Conservation (phyloP, 169 alveolate species). For the Sarcocystis neurona region DNA sequence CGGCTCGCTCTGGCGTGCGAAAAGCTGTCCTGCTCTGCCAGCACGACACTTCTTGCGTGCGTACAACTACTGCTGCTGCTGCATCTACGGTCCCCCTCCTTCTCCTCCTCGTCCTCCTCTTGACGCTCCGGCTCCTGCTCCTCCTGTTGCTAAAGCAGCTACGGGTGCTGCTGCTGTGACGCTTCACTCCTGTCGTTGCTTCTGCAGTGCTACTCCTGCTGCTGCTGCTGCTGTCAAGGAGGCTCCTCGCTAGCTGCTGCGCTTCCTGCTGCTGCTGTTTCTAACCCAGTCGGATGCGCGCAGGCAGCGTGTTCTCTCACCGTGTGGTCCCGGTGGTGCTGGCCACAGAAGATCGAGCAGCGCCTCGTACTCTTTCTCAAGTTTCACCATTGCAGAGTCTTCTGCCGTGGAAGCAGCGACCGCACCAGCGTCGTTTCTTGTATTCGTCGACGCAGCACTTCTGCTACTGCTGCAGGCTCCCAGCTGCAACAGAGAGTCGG, state of each 20-base stretch:
- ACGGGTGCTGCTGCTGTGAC: not conserved
- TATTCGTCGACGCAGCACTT: no score
- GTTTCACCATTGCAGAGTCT: not conserved
- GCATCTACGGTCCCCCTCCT: no score
- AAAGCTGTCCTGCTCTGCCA: no score
- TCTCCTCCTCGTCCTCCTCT: not conserved
- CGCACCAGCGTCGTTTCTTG: no score
- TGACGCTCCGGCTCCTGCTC: not conserved
- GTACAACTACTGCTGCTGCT: no score
- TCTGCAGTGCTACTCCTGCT: not conserved
- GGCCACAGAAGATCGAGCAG: conserved; percentile 21
- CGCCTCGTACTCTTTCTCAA: not conserved
- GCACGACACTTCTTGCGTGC: no score
- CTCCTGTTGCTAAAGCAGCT: not conserved
- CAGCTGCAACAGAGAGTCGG: no score
- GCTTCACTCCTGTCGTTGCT: not conserved
- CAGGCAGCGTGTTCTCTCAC: not conserved
- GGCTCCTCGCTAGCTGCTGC: not conserved
- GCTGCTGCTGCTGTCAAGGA: not conserved
- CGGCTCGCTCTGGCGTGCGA: no score
- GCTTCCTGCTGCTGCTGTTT: not conserved
- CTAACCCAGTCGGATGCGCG: not conserved
- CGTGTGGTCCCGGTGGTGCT: no score
- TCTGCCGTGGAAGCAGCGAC: no score
- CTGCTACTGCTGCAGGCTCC: no score